Percentiles rank a stretch among this genome's conserved stretches.
These are phyloP conservation scores for Onygena corvina DNA, from an alignment of 2,329 filamentous ascomycete species.

Conservation along the genomic window DNA sequence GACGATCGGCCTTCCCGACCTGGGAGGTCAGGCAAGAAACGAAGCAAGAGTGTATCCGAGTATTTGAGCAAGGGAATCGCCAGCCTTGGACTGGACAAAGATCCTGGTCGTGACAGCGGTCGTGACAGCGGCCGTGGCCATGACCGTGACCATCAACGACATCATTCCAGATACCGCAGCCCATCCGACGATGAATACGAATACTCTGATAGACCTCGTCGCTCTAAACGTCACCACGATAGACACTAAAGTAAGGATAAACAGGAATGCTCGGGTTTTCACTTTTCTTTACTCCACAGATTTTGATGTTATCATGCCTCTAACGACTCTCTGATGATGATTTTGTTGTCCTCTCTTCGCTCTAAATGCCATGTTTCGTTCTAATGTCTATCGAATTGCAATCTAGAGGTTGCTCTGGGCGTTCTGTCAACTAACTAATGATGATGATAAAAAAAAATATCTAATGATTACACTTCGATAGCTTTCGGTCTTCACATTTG, in stretches of 20 bases:
- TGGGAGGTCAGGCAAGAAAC: conserved; percentile 36
- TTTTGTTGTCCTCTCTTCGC: too few species aligned
- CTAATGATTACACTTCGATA: too few species aligned
- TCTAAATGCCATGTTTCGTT: background rate
- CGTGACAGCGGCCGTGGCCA: conserved; percentile 23
- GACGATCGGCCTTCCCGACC: conserved; percentile 44
- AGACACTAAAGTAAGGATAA: background rate
- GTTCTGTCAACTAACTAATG: background rate
- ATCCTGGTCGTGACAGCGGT: conserved; percentile 16
- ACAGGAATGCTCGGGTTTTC: background rate
- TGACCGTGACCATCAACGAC: conserved; percentile 7
- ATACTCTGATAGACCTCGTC: conserved; percentile 27
- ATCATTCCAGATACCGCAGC: conserved; percentile 23
- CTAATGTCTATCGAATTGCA: background rate
- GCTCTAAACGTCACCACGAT: conserved; percentile 8
- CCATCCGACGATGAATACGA: conserved; percentile 29
- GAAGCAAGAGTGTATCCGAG: conserved; percentile 37
- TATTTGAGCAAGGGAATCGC: conserved; percentile 36
- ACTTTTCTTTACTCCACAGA: background rate
- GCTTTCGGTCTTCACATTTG: too few species aligned
- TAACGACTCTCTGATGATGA: background rate
- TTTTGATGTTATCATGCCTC: background rate
- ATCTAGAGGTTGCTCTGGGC: background rate
- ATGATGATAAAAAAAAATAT: too few species aligned
- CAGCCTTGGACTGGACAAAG: conserved; percentile 33